Evolutionary conservation across 768 basidiomycete genomes (phyloP).

Genomic region (Boletus rubescentipes): DNA sequence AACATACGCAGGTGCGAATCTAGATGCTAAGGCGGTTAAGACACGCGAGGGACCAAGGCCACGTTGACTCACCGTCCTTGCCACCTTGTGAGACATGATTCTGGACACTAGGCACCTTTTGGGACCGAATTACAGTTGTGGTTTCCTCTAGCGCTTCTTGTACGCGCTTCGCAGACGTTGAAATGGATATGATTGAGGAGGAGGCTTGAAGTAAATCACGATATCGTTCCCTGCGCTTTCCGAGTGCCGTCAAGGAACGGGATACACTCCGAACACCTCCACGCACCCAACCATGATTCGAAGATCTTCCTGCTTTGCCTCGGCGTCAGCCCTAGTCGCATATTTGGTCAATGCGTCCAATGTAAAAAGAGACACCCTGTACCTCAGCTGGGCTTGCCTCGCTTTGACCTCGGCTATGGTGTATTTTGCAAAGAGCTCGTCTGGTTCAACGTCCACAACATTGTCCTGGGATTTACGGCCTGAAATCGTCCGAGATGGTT

Average conservation of each 20-base stretch:
- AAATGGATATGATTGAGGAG: constrained; percentile 77
- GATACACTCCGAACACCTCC: not conserved
- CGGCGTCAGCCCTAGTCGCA: constrained; percentile 64
- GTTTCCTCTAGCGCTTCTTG: constrained; percentile 63
- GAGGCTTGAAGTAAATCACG: constrained; percentile 85
- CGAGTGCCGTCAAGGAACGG: constrained; percentile 36
- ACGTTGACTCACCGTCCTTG: constrained; percentile 42
- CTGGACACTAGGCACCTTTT: constrained; percentile 44
- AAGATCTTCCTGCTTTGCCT: constrained; percentile 85
- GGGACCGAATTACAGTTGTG: constrained; percentile 49
- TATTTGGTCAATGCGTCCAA: constrained; percentile 2
- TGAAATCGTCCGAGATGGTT: constrained; percentile 5
- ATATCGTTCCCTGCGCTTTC: constrained; percentile 84
- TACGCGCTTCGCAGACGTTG: constrained; percentile 65
- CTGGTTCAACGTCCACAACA: constrained; percentile 49
- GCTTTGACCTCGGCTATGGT: constrained; percentile 70
- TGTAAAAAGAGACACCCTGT: constrained; percentile 10
- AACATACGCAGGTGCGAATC: constrained; percentile 68
- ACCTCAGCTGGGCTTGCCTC: constrained; percentile 71
- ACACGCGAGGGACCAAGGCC: not conserved
- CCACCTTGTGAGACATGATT: constrained; percentile 37
- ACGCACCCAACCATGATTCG: constrained; percentile 92
- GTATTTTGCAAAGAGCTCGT: constrained; percentile 70
- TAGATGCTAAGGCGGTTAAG: constrained; percentile 24
- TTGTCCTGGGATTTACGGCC: constrained; percentile 18